phyloP scores from a whole-genome alignment of 2,329 filamentous ascomycete species.

The Xylaria sp. region DNA sequence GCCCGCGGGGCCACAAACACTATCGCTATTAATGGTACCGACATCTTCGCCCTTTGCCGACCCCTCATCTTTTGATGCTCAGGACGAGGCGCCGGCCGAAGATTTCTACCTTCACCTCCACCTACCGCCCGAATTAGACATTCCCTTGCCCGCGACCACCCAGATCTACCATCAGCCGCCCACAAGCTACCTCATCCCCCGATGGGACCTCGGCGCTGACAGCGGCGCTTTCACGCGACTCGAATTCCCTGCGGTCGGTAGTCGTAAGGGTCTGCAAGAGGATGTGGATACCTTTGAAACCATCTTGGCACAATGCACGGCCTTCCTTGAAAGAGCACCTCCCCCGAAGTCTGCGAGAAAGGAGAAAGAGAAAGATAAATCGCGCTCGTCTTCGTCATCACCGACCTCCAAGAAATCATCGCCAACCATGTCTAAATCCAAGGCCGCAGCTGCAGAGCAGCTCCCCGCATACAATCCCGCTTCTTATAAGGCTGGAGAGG shows the following conservation, averaged over 20 bases:
- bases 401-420: conserved; percentile 29
- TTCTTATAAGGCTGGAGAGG: conserved; percentile 78
- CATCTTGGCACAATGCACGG: conserved; percentile 95
- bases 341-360: conserved; percentile 53
- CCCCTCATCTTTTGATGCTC: conserved; percentile 54
- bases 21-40: conserved; percentile 94
- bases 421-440: conserved; percentile 44
- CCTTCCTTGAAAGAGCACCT: conserved; percentile 84
- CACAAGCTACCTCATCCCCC: conserved; percentile 88
- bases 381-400: conserved; percentile 24
- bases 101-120: conserved; percentile 98
- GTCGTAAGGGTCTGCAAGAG: conserved; percentile 76
- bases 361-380: conserved; percentile 30
- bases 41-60: conserved; percentile 75
- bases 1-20: conserved; percentile 81
- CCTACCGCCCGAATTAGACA: conserved; percentile 89
- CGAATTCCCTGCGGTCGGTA: conserved; percentile 79
- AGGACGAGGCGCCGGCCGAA: conserved; percentile 65
- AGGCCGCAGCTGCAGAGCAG: conserved; percentile 46
- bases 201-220: conserved; percentile 89
- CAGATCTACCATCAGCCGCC: conserved; percentile 97
- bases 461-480: conserved; percentile 77
- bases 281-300: conserved; percentile 97
- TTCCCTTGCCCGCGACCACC: conserved; percentile 90
- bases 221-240: conserved; percentile 91